Evolutionary conservation across 179 eudicot genomes (phyloP).

Genomic region (Spergularia azorica): DNA sequence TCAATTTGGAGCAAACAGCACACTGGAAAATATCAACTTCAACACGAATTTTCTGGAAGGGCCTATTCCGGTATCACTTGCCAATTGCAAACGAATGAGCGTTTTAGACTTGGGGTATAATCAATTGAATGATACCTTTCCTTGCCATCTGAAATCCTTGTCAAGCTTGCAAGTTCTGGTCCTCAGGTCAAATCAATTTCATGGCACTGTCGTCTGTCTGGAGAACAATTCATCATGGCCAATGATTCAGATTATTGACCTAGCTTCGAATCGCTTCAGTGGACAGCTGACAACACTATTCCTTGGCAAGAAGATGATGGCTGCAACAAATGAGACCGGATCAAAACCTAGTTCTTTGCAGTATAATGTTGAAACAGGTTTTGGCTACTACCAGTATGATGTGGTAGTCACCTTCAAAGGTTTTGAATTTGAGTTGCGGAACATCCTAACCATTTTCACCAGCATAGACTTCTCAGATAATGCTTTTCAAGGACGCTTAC

Average conservation of each 20-base stretch:
- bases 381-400: constrained; percentile 40
- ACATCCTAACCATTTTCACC: constrained; percentile 44
- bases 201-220: constrained; percentile 25
- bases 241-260: constrained; percentile 47
- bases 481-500: constrained; percentile 40
- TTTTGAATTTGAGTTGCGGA: constrained; percentile 30
- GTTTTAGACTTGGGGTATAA: constrained; percentile 43
- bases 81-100: constrained; percentile 18
- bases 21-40: constrained; percentile 34
- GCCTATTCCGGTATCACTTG: constrained; percentile 38
- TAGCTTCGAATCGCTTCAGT: constrained; percentile 46
- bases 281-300: constrained; percentile 29
- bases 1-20: neutral
- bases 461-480: constrained; percentile 54
- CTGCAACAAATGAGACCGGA: neutral
- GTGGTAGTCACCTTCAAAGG: constrained; percentile 48
- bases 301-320: constrained; percentile 37
- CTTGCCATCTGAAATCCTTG: constrained; percentile 33
- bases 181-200: constrained; percentile 35
- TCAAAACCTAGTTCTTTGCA: neutral
- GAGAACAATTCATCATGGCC: constrained; percentile 8
- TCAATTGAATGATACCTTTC: constrained; percentile 33
- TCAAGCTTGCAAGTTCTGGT: constrained; percentile 27
- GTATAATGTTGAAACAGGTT: neutral
- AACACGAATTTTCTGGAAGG: constrained; percentile 37